phyloP scores from a whole-genome alignment of 345 rosid genomes.

The Cardamine chenopodiifolia region DNA sequence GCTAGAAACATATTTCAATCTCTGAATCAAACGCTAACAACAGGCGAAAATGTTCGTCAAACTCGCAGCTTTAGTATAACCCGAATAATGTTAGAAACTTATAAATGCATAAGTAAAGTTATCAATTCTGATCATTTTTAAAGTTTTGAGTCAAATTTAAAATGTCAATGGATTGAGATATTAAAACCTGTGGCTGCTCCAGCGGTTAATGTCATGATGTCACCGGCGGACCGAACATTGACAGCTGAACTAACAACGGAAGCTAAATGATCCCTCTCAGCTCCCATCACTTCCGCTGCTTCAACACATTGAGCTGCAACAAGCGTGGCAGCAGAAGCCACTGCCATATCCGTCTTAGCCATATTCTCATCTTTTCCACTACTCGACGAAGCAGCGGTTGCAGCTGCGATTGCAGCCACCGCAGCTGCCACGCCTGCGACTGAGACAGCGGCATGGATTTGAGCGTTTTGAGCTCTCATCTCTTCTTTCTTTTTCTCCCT shows the following conservation, averaged over 20 bases:
- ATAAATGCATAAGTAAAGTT: no score
- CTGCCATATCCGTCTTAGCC: conserved; percentile 79
- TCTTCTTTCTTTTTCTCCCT: conserved; percentile 92
- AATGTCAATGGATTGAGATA: not conserved
- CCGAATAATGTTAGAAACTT: no score
- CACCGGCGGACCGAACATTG: conserved; percentile 77
- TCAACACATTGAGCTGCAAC: conserved; percentile 93
- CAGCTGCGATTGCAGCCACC: conserved; percentile 82
- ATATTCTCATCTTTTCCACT: conserved; percentile 73
- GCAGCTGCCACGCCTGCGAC: conserved; percentile 90
- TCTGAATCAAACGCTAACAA: not conserved
- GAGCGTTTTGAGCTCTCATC: conserved; percentile 77
- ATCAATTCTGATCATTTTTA: not conserved
- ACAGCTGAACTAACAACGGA: conserved; percentile 83
- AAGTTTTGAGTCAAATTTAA: not conserved
- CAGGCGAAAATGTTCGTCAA: not conserved
- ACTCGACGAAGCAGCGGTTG: conserved; percentile 67
- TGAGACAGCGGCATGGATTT: conserved; percentile 75
- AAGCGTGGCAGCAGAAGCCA: conserved; percentile 85
- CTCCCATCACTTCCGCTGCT: conserved; percentile 88
- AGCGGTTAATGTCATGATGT: conserved; percentile 86
- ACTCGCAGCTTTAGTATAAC: not conserved
- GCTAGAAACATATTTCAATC: not conserved
- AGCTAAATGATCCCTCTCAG: conserved; percentile 81
- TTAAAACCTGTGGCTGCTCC: conserved; percentile 80